Evolutionary conservation across 2,329 filamentous ascomycete genomes (phyloP).

Genomic region (Clonostachys rosea): DNA sequence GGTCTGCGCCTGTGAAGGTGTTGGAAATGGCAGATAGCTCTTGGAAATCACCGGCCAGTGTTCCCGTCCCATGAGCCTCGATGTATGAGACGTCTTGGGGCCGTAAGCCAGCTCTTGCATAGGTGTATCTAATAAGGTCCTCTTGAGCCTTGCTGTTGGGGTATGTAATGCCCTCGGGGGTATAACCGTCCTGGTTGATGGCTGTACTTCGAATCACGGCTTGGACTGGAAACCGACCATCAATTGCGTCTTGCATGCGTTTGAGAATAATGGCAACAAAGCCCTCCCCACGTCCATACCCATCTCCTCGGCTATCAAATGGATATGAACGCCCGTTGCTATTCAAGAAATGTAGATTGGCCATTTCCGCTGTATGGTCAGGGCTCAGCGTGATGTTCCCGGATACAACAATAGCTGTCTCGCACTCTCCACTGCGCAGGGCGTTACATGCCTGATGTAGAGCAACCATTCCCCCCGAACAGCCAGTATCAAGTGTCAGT

Average conservation of each 20-base stretch:
- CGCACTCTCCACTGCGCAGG: constrained; percentile 36
- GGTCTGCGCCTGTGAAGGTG: not conserved
- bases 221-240: constrained; percentile 44
- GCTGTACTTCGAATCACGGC: constrained; percentile 48
- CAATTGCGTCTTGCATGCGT: constrained; percentile 48
- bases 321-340: constrained; percentile 44
- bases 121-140: constrained; percentile 15
- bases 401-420: constrained; percentile 37
- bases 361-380: not conserved
- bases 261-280: constrained; percentile 56
- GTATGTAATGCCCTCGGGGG: constrained; percentile 18
- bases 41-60: constrained; percentile 34
- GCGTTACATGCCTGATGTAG: constrained; percentile 16
- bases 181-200: constrained; percentile 19
- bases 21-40: constrained; percentile 37
- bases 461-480: constrained; percentile 26
- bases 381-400: constrained; percentile 14
- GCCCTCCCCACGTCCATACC: constrained; percentile 62
- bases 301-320: constrained; percentile 56
- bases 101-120: constrained; percentile 14
- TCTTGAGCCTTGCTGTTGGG: not conserved
- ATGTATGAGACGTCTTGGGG: constrained; percentile 13
- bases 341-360: constrained; percentile 26
- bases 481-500: constrained; percentile 26
- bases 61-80: constrained; percentile 34